phyloP scores from a whole-genome alignment of 176 grass and related monocot genomes.

The Eleusine coracana region DNA sequence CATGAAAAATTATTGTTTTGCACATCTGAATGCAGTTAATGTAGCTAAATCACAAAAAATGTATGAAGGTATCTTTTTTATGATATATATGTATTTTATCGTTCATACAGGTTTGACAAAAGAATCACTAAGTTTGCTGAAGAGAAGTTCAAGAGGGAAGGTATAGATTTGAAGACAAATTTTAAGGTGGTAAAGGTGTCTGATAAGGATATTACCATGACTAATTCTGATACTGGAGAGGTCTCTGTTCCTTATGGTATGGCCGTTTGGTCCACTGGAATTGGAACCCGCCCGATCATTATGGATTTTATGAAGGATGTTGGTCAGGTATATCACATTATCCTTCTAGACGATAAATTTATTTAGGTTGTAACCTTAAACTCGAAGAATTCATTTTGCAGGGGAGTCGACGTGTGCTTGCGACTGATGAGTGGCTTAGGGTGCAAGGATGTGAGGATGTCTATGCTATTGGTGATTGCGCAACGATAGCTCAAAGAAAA shows the following conservation, averaged over 20 bases:
- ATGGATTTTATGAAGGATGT: slow-evolving; percentile 93
- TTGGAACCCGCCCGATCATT: slow-evolving; percentile 77
- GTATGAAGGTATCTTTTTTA: background rate
- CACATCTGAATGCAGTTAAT: background rate
- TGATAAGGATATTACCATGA: slow-evolving; percentile 84
- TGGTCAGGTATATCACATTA: slow-evolving; percentile 64
- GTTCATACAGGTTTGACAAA: slow-evolving; percentile 81
- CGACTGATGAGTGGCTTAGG: slow-evolving; percentile 85
- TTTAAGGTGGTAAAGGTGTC: slow-evolving; percentile 88
- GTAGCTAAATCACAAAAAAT: background rate
- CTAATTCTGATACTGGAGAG: slow-evolving; percentile 57
- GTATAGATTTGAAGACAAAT: slow-evolving; percentile 87
- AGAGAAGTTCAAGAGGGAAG: slow-evolving; percentile 89
- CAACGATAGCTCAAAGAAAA: slow-evolving; percentile 78
- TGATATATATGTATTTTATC: background rate
- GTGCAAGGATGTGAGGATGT: slow-evolving; percentile 61
- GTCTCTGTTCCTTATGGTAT: slow-evolving; percentile 83
- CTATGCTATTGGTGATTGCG: slow-evolving; percentile 79
- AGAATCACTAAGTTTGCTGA: slow-evolving; percentile 90
- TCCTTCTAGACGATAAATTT: background rate
- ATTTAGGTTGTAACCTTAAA: background rate
- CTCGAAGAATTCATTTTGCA: slow-evolving; percentile 25
- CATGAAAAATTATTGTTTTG: background rate
- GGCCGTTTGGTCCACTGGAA: slow-evolving; percentile 94
- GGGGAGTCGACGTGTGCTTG: slow-evolving; percentile 60